These are phyloP conservation scores for Jaltomata sinuosa DNA, from an alignment of 257 asterid species.

Conservation along the genomic window DNA sequence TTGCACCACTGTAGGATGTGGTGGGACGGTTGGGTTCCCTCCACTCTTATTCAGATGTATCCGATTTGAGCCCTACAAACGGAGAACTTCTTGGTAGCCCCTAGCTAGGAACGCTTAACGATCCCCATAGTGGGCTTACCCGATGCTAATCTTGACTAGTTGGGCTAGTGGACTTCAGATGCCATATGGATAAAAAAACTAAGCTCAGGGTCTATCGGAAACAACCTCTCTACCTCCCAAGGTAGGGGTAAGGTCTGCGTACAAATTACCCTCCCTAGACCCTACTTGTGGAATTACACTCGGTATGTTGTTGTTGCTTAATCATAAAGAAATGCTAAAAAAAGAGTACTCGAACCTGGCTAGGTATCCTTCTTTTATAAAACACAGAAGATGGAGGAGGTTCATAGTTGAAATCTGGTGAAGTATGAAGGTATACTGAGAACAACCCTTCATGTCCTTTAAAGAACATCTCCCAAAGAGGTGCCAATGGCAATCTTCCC, in stretches of 20 bases:
- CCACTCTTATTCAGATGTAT: neutral
- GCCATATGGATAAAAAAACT: neutral
- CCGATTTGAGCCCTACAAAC: neutral
- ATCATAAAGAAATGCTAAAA: neutral
- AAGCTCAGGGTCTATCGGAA: neutral
- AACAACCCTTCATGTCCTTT: conserved; percentile 51
- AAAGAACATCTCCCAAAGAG: conserved; percentile 79
- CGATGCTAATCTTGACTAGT: neutral
- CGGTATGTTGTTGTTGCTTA: neutral
- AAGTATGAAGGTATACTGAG: conserved; percentile 62
- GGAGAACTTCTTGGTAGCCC: neutral
- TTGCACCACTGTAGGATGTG: neutral
- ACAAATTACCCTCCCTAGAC: neutral
- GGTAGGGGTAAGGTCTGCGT: neutral
- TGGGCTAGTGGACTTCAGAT: neutral
- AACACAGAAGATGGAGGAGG: conserved; percentile 52
- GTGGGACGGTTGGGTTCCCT: neutral
- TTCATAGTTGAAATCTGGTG: conserved; percentile 32
- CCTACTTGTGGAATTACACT: neutral
- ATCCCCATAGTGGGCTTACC: neutral
- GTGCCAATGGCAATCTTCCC: conserved; percentile 46
- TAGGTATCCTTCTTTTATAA: conserved; percentile 58
- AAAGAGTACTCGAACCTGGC: conserved; percentile 31
- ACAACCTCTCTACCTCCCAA: neutral
- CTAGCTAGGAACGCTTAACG: neutral